A percentile compares a stretch with the other conserved stretches of the same genome.
Evolutionary conservation across 371 early-diverging fungal species (phyloP).

Genomic region (Amoeboaphelidium protococcarum): DNA sequence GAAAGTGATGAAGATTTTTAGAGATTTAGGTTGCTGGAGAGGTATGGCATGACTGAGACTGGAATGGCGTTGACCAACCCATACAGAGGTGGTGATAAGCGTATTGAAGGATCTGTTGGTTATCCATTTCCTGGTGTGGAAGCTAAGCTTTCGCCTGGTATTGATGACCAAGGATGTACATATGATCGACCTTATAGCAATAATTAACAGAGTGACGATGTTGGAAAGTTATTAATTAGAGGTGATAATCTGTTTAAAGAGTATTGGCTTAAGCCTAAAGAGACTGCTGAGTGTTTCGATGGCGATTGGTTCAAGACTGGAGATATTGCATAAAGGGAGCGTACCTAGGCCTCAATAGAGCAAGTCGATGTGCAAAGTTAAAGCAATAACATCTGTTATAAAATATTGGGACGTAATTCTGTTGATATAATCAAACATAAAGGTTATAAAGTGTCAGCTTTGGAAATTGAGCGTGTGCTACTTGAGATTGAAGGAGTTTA

Average conservation of each 20-base stretch:
- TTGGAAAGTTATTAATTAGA: conserved; percentile 21
- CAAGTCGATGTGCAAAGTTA: conserved; percentile 14
- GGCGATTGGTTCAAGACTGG: conserved; percentile 56
- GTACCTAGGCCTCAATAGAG: too few species aligned
- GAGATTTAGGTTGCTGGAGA: background rate
- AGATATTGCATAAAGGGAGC: too few species aligned
- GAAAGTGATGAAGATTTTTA: too few species aligned
- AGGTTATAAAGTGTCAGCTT: conserved; percentile 57
- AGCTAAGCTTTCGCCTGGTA: conserved; percentile 24
- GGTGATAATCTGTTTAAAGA: conserved; percentile 29
- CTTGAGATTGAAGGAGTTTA: conserved; percentile 26
- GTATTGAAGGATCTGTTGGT: conserved; percentile 33
- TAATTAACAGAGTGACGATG: conserved; percentile 20
- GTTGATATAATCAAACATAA: conserved; percentile 54
- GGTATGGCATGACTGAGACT: background rate
- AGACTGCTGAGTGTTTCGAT: conserved; percentile 36
- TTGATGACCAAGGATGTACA: conserved; percentile 18
- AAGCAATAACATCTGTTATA: conserved; percentile 16
- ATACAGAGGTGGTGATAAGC: background rate
- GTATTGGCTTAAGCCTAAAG: conserved; percentile 43
- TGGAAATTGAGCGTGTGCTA: conserved; percentile 48
- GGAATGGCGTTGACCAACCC: background rate
- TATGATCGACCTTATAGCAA: conserved; percentile 15
- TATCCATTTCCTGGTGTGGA: conserved; percentile 40
- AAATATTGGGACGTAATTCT: conserved; percentile 46